Base-by-base conservation (phyloP, 805 yeast genomes). In the Myxozyma melibiosi region DNA sequence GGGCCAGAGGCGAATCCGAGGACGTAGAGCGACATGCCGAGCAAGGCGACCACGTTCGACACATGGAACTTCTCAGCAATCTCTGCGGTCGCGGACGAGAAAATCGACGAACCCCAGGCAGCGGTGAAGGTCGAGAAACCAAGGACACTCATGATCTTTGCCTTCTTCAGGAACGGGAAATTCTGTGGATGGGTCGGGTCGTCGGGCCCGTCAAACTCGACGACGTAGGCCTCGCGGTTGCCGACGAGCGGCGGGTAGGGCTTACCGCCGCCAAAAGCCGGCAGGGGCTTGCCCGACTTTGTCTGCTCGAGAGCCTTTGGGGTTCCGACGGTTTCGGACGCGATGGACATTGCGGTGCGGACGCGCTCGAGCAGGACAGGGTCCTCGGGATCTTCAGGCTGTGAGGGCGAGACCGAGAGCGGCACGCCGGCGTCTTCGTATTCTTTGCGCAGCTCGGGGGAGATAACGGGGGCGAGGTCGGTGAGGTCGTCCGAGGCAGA, bases 1-100 rank as follows among this genome's bases (percentile, higher is more conserved):
- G 98, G 98, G 18, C 97, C 97, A 0, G 89, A 80, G 0, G 97
- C 97, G 73, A 90, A 92, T 9, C 97, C 98, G 40, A 90, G 71
- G n/a, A 91, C 97, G 66, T 82, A 91, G 25, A 90, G 76, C 0
- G 97, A 84, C 8, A 90, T 79, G 55, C 89, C 87, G 45, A 92
- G 77, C 22, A 88, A 80, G 13, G 86, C 85, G n/a, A 84, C 91
- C 9, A 83, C 86, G 5, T 67, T 61, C 40, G 87, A 85, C 46
- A 91, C 83, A 57, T 80, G 80, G 71, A 71, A 91, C 38, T 78
- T 72, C 47, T 63, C 73, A 62, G 79, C 70, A 31, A 30, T 66
- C 20, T 71, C 78, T 0, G 71, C 66, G 9, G 82, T 75, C 3
- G 85, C 86, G 28, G 85, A 77, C 0, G 96, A 82, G 67, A 84